phyloP scores from a whole-genome alignment of 345 rosid species.

The Capsella bursapastoris region DNA sequence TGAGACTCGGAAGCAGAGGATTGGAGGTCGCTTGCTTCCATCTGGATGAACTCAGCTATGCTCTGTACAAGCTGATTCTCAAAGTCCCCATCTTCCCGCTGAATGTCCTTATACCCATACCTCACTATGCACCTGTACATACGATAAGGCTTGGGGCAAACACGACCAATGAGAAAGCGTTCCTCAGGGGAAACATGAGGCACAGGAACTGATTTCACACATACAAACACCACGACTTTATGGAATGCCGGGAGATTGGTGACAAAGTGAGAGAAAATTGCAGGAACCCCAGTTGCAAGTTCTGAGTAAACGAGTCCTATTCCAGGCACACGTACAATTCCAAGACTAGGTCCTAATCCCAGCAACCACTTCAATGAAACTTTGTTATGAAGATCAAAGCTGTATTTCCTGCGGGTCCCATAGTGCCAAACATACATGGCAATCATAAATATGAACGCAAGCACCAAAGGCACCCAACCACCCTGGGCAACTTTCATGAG shows the following conservation, averaged over 20 bases:
- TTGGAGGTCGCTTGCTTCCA: conserved; percentile 84
- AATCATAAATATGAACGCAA: conserved; percentile 65
- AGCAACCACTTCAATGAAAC: conserved; percentile 90
- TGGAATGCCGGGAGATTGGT: conserved; percentile 96
- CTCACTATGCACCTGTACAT: conserved; percentile 96
- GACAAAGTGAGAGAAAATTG: conserved; percentile 95
- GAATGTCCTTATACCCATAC: conserved; percentile 95
- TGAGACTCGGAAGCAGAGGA: conserved; percentile 59
- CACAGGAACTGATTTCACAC: conserved; percentile 96
- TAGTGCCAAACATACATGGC: conserved; percentile 95
- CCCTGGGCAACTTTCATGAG: conserved; percentile 80
- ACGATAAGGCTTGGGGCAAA: conserved; percentile 89
- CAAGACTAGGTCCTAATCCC: conserved; percentile 95
- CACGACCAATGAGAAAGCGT: conserved; percentile 92
- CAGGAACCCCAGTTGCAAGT: conserved; percentile 90
- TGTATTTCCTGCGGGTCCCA: conserved; percentile 89
- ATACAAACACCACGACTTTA: conserved; percentile 84
- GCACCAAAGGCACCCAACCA: conserved; percentile 90
- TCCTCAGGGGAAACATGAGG: conserved; percentile 88
- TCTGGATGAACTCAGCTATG: conserved; percentile 96
- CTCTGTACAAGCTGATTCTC: conserved; percentile 83
- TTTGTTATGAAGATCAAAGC: conserved; percentile 91
- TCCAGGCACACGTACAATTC: conserved; percentile 94
- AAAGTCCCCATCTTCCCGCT: conserved; percentile 76
- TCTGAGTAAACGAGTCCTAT: conserved; percentile 94